Base-by-base conservation (phyloP, 805 yeast genomes). In the Ogataea nakhonphanomensis region DNA sequence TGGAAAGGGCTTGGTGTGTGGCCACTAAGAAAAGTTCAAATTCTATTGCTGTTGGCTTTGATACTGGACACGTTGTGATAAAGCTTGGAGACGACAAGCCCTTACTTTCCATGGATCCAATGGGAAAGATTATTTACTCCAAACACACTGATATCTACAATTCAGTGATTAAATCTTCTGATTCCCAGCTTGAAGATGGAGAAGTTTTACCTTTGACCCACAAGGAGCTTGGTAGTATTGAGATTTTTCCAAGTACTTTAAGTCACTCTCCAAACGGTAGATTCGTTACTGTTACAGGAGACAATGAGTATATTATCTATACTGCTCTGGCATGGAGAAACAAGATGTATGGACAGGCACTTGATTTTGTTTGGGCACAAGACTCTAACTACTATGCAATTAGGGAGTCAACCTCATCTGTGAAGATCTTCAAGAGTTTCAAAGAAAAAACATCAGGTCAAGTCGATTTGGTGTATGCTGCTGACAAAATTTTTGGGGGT, bases 241-340 rank as follows among this genome's bases (percentile, higher is more conserved):
- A 93, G 65, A 78, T 91, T 33, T 93, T 81, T 72, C 98, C 99
- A 38, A 84, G 85, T 46, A 75, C 84, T 45, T 73, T 93, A 57
- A 69, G 74, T 35, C 99, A 93, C 65, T 91, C 98, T 32, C 97
- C 98, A 48, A 93, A 93, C 61, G 99, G 99, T 49, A 80, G 96
- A 64, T 93, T 85, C 61, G 97, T 90, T 28, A 84, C 98, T 21
- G 96, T 93, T 35, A 84, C 91, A 33, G 99, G 99, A 59, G 99
- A 93, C 66, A 97, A 96, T 45, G 99, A 93, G 66, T 91, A 88
- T 62, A 87, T 91, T 54, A 83, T 93, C 39, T 93, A 91, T 67
- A 90, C 98, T 2, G 91, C 99, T 1, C 75, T 93, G 55, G 98
- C 98, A 1, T 93, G 99, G 99, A 80, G 99, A 70, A 89, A 91